Base-by-base conservation (phyloP, 2,329 filamentous ascomycete genomes). In the Fusarium verrucosum region DNA sequence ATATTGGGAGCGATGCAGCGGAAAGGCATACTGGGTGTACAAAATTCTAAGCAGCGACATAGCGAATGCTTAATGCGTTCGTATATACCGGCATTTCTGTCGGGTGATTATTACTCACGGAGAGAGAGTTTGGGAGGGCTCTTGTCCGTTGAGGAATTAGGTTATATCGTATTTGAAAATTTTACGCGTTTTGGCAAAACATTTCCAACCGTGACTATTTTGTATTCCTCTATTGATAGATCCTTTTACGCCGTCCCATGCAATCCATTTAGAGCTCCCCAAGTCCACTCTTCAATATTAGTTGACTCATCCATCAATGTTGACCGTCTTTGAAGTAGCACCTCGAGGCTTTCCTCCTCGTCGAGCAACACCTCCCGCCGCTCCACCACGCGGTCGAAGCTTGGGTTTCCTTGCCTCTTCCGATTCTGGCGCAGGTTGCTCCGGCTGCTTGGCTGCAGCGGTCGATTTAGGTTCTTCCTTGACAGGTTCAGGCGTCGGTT, bases 331-430 rank as follows among this genome's bases (percentile, higher is more conserved):
- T 25, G 70, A 66, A 16, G 71, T 52, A 30, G 69, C 51, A 20
- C 68, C 57, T 28, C 69, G 70, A 16, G 71, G 64, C 25, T 71
- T 70, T 1, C 71, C 73, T 28, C 74, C 74, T 38, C 74, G 70
- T 42, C 73, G 64, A 37, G 72, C 41, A 38, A 67, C 58, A 10
- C 64, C 60, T 10, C 67, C 66, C 11, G 64, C 62, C 1, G 70
- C 68, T 46, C 72, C 71, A 7, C 70, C 71, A 23, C 70, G 65
- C 11, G 72, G 57, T 9, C 72, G 69, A 20, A 55, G 55, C 50
- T 69, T 74, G 13, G 73, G 59, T 54, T 69, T 73, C n/a, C 66
- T 60, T n/a, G 68, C 60, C 51, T 73, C 74, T 28, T 72, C 74
- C 4, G 65, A 40, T 26, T 61, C 62, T 40, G 55, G 58, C 11